Conservation (phyloP, 2,329 filamentous ascomycete genomes). For the Penicillium sp. region DNA sequence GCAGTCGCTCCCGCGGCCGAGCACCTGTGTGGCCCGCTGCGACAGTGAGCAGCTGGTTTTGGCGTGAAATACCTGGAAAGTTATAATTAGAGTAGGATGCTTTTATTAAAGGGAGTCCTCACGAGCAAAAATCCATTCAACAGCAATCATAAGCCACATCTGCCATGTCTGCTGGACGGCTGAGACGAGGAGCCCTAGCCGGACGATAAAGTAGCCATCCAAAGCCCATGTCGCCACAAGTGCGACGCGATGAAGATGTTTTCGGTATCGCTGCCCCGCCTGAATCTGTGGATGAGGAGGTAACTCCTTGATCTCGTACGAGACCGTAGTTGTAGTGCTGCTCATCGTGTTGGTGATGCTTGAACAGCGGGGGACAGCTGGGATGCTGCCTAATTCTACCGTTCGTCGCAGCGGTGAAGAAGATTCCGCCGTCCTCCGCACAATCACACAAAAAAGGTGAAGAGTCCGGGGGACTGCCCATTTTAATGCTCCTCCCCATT, state of each 20-base stretch:
- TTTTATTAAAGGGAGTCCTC: not conserved
- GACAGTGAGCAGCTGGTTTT: not conserved
- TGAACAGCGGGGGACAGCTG: not conserved
- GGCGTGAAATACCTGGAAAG: not conserved
- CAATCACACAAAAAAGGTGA: not conserved
- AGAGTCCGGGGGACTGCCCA: not conserved
- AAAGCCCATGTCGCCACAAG: slow-evolving; percentile 25
- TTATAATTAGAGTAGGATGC: not conserved
- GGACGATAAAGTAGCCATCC: slow-evolving; percentile 28
- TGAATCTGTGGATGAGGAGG: slow-evolving; percentile 23
- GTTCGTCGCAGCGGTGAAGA: slow-evolving; percentile 1
- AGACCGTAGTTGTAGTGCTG: not conserved
- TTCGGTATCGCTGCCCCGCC: slow-evolving; percentile 24
- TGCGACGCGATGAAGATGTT: slow-evolving; percentile 22
- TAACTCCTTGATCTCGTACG: slow-evolving; percentile 28
- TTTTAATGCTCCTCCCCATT: not conserved
- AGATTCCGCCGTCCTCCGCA: not conserved
- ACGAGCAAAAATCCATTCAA: slow-evolving; percentile 34
- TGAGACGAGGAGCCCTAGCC: slow-evolving; percentile 22
- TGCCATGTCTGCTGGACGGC: slow-evolving; percentile 26
- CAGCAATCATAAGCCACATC: slow-evolving; percentile 32
- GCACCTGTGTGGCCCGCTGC: not conserved
- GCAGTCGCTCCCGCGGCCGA: slow-evolving; percentile 27
- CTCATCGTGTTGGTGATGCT: not conserved
- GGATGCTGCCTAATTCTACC: not conserved